Percentiles rank a stretch among this genome's conserved stretches.
These are phyloP conservation scores for Penicillium griseofulvum DNA, from an alignment of 2,329 filamentous ascomycete species.

Conservation along the genomic window DNA sequence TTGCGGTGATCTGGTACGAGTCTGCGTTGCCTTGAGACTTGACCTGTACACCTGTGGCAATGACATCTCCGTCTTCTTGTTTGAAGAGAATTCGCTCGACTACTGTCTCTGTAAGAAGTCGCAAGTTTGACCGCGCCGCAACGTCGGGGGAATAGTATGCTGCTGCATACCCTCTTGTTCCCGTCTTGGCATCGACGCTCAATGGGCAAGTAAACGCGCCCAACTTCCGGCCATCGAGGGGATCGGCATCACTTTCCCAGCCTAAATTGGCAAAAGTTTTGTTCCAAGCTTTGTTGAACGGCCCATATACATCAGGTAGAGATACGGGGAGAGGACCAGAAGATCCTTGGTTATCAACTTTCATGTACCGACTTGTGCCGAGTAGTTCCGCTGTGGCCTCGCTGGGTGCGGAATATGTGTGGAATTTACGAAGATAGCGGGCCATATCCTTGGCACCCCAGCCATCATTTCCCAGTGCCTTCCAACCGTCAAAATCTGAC, in stretches of 20 bases:
- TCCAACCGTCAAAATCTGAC: conserved; percentile 49
- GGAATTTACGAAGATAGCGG: conserved; percentile 51
- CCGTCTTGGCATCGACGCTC: conserved; percentile 33
- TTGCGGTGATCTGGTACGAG: conserved; percentile 27
- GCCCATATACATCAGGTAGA: conserved; percentile 33
- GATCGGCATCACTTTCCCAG: conserved; percentile 26
- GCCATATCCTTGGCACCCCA: conserved; percentile 48
- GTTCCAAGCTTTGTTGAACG: conserved; percentile 25
- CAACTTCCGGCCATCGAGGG: conserved; percentile 39
- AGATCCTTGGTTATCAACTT: conserved; percentile 14
- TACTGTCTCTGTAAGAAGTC: conserved; percentile 47
- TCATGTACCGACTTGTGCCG: conserved; percentile 17
- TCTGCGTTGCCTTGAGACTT: conserved; percentile 20
- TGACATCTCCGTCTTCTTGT: conserved; percentile 19
- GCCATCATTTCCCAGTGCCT: conserved; percentile 45
- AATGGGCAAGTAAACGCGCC: conserved; percentile 41
- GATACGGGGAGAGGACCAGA: conserved; percentile 22
- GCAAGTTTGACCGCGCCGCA: conserved; percentile 45
- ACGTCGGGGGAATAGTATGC: conserved; percentile 44
- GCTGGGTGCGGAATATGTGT: conserved; percentile 28
- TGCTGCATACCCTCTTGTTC: conserved; percentile 40
- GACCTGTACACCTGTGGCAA: conserved; percentile 21
- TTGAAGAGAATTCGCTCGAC: conserved; percentile 49
- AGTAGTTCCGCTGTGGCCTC: conserved; percentile 15
- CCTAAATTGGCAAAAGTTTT: conserved; percentile 21